These are phyloP conservation scores for Sclerotinia minor DNA, from an alignment of 2,329 filamentous ascomycete species.

Conservation along the genomic window DNA sequence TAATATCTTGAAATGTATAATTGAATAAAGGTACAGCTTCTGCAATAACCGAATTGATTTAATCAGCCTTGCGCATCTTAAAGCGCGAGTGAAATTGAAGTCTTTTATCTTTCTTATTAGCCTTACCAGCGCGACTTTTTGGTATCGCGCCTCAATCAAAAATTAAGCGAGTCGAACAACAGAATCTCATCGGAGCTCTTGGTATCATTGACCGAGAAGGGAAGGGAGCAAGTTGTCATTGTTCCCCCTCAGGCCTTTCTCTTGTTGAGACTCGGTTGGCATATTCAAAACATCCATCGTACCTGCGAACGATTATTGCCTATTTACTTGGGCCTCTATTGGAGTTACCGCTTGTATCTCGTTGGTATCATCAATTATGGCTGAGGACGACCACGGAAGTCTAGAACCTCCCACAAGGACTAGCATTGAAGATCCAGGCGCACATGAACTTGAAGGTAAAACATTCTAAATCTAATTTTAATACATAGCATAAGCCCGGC, in stretches of 20 bases:
- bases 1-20: neutral
- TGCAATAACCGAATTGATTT: conserved; percentile 22
- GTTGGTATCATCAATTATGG: conserved; percentile 30
- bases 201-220: conserved; percentile 16
- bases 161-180: conserved; percentile 24
- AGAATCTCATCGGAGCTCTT: conserved; percentile 12
- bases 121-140: conserved; percentile 23
- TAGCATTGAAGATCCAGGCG: conserved; percentile 56
- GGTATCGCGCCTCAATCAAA: conserved; percentile 25
- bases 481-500: neutral
- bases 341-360: conserved; percentile 5
- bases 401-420: conserved; percentile 46
- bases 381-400: conserved; percentile 43
- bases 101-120: conserved; percentile 24
- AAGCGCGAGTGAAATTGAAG: conserved; percentile 28
- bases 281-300: conserved; percentile 10
- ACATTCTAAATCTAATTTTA: neutral
- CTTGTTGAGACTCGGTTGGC: conserved; percentile 9
- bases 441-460: conserved; percentile 57
- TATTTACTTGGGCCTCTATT: conserved; percentile 1
- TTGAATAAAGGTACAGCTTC: conserved; percentile 26
- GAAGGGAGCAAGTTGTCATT: conserved; percentile 22
- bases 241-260: conserved; percentile 7
- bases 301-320: neutral
- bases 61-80: conserved; percentile 30